Conservation (phyloP, 441 rosid species). For the Pelargonium fulgidum region DNA sequence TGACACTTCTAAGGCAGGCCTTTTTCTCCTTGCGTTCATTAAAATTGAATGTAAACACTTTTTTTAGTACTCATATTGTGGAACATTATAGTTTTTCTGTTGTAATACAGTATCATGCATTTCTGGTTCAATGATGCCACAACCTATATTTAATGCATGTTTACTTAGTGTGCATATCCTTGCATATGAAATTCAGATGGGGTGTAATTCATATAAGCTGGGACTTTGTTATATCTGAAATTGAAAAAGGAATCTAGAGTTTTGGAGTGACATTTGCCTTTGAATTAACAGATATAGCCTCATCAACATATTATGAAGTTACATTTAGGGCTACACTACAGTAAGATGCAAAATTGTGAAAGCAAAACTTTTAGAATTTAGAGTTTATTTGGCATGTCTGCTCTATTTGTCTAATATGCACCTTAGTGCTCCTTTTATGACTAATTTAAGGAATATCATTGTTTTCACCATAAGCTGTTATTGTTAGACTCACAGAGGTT, state of each 20-base stretch:
- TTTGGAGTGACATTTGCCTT: not conserved
- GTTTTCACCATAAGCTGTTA: no score
- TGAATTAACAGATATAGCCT: not conserved
- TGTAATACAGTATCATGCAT: not conserved
- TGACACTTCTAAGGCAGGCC: no score
- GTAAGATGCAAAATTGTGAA: slow-evolving; percentile 2
- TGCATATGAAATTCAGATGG: not conserved
- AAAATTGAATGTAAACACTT: no score
- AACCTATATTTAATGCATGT: not conserved
- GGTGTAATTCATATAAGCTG: not conserved
- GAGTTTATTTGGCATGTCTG: not conserved
- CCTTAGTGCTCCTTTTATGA: slow-evolving; percentile 3
- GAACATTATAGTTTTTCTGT: no score
- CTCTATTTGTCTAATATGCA: not conserved
- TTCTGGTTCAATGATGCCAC: not conserved
- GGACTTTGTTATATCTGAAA: no score
- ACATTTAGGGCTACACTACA: slow-evolving; percentile 1
- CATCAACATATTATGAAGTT: not conserved
- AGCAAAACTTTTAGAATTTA: not conserved
- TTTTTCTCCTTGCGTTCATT: no score
- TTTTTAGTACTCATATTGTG: no score
- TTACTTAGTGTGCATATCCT: not conserved
- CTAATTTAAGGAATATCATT: not conserved
- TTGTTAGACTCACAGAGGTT: not conserved
- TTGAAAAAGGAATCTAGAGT: not conserved